Evolutionary conservation across 2,329 filamentous ascomycete species (phyloP).

Genomic region (Colletotrichum theobromicola): DNA sequence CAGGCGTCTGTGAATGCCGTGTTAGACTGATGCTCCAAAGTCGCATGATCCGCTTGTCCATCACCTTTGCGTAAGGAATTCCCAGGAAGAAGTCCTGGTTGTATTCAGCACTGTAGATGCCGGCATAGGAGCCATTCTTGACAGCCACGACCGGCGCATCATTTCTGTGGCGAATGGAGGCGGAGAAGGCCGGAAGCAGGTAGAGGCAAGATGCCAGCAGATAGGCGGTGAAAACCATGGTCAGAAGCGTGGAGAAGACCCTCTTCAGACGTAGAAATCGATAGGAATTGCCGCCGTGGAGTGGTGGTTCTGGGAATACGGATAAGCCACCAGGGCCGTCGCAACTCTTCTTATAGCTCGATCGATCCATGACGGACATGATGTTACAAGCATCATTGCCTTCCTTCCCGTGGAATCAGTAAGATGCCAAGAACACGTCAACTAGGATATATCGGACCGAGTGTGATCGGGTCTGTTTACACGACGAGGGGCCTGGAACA

Average conservation of each 20-base stretch:
- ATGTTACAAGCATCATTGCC: background rate
- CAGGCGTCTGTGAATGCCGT: slow-evolving; percentile 37
- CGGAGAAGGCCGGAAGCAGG: background rate
- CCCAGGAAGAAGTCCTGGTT: slow-evolving; percentile 52
- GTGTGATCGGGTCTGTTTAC: background rate
- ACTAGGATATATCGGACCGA: slow-evolving; percentile 10
- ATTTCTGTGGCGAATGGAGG: background rate
- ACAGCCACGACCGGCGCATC: slow-evolving; percentile 5
- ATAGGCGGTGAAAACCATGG: slow-evolving; percentile 4
- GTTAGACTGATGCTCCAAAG: slow-evolving; percentile 19
- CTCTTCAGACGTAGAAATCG: background rate
- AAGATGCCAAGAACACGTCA: slow-evolving; percentile 3
- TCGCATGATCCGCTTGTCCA: background rate
- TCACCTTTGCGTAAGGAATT: slow-evolving; percentile 51
- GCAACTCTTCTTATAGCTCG: slow-evolving; percentile 3
- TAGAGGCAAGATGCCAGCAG: slow-evolving; percentile 2
- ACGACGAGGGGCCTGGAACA: background rate
- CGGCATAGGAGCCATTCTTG: slow-evolving; percentile 37
- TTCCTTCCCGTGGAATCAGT: background rate
- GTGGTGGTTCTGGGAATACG: background rate
- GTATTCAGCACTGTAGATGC: slow-evolving; percentile 39
- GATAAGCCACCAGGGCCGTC: background rate
- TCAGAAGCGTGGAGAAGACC: background rate
- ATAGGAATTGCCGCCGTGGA: background rate
- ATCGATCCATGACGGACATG: background rate